Percentiles rank a stretch among this genome's conserved stretches.
Evolutionary conservation across 2,329 filamentous ascomycete genomes (phyloP).

Genomic region (Thermoascus crustaceus): DNA sequence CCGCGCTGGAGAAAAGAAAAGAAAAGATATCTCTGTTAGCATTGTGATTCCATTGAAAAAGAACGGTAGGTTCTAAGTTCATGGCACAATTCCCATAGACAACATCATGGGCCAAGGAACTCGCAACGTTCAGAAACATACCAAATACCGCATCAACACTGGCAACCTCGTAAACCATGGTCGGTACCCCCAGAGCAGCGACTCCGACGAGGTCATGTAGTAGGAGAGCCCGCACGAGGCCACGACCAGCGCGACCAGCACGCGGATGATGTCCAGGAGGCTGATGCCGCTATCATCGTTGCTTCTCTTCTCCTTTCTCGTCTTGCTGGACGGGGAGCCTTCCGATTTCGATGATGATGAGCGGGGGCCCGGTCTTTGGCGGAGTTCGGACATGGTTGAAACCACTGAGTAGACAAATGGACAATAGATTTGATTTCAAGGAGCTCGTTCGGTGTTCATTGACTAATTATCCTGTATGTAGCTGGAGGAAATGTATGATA

Average conservation of each 20-base stretch:
- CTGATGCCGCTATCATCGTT: conserved; percentile 28
- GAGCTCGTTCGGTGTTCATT: no score
- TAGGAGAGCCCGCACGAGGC: conserved; percentile 66
- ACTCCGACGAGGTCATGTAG: conserved; percentile 63
- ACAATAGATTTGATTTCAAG: no score
- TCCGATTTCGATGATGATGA: conserved; percentile 6
- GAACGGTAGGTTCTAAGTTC: neutral
- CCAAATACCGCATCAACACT: conserved; percentile 54
- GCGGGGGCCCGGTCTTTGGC: conserved; percentile 19
- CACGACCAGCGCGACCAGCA: conserved; percentile 58
- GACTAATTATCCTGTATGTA: no score
- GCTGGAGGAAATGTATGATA: no score
- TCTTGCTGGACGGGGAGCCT: neutral
- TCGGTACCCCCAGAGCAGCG: conserved; percentile 59
- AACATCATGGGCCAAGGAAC: neutral
- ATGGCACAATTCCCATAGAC: neutral
- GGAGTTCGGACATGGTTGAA: conserved; percentile 21
- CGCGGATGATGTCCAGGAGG: conserved; percentile 58
- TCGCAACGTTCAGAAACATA: conserved; percentile 33
- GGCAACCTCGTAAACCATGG: conserved; percentile 53
- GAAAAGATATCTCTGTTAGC: neutral
- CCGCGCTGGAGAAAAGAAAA: conserved; percentile 31
- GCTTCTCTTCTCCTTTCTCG: conserved; percentile 12
- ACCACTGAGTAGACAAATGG: neutral
- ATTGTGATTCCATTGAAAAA: neutral